A percentile compares a stretch with the other conserved stretches of the same genome.
Evolutionary conservation across 1,139 yeast species (phyloP).

Genomic region (Sugiyamaella sp.): DNA sequence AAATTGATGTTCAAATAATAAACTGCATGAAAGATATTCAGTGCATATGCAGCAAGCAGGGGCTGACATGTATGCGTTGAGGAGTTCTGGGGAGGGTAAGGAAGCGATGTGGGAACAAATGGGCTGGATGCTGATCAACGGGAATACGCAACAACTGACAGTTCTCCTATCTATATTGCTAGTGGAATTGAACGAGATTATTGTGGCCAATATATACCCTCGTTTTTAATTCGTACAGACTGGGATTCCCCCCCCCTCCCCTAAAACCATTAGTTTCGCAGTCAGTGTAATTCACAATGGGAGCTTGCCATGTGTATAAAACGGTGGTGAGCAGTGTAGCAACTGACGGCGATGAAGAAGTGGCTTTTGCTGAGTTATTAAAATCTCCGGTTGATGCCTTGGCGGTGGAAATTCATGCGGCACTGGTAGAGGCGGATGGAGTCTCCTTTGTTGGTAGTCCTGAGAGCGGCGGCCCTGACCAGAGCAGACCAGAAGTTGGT

Average conservation of each 20-base stretch:
- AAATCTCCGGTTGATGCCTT: conserved; percentile 31
- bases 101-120: no score
- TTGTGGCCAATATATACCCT: background rate
- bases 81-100: background rate
- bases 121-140: background rate
- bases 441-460: conserved; percentile 17
- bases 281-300: conserved; percentile 21
- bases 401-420: conserved; percentile 32
- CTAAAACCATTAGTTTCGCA: background rate
- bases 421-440: conserved; percentile 19
- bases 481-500: background rate
- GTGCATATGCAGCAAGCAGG: conserved; percentile 3
- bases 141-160: background rate
- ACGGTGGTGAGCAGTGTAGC: conserved; percentile 26
- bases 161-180: background rate
- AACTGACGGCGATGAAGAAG: conserved; percentile 27
- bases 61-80: background rate
- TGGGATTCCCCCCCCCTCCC: background rate
- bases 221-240: background rate
- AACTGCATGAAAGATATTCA: no score
- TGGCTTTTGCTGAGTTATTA: conserved; percentile 25
- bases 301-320: conserved; percentile 34
- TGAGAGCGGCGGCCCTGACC: conserved; percentile 3
- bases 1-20: no score
- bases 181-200: no score